Base-by-base conservation (phyloP, 331 rosid genomes). In the Prunus yedoensis region DNA sequence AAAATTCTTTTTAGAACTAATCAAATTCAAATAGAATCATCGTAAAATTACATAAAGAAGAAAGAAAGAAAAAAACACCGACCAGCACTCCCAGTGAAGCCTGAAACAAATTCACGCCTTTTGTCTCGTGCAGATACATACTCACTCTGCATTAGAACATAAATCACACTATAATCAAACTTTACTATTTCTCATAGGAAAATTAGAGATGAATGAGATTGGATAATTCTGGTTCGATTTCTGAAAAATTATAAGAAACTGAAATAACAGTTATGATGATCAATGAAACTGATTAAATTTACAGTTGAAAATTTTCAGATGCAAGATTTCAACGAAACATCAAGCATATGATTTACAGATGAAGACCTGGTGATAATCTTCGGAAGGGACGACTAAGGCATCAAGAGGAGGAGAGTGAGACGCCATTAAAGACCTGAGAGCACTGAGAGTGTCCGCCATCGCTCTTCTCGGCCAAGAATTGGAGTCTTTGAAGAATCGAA, bases 51-150 rank as follows among this genome's bases (percentile, higher is more conserved):
- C 17, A 8, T 15, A 70, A 6, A 38, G 43, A 38, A 38, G 8
- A 38, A 38, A 38, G 43, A 35, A 35, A 35, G 7, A 38, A 35
- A 35, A 74, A 41, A 28, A 58, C 21, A 85, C 89, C 65, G 25
- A 95, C 99, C 99, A 41, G 99, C 97, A 82, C 99, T 95, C 84
- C 99, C 99, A 18, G 83, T 78, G 89, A 95, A 95, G 77, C 98
- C 99, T 10, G 99, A 95, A 80, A 95, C 91, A 53, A 95, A 95
- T 72, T 78, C 74, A 15, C 99, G 99, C 59, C 99, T 85, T 73
- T 88, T 88, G 82, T 95, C 99, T 76, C 99, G 84, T 1, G 81
- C 87, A 46, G 99, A 95, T 14, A 95, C 99, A 77, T 95, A 95
- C 85, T 95, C 99, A 71, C 99, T 92, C 99, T 95, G 94, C 88